phyloP scores from a whole-genome alignment of 495 filamentous ascomycete genomes.

The Niebla homalea region DNA sequence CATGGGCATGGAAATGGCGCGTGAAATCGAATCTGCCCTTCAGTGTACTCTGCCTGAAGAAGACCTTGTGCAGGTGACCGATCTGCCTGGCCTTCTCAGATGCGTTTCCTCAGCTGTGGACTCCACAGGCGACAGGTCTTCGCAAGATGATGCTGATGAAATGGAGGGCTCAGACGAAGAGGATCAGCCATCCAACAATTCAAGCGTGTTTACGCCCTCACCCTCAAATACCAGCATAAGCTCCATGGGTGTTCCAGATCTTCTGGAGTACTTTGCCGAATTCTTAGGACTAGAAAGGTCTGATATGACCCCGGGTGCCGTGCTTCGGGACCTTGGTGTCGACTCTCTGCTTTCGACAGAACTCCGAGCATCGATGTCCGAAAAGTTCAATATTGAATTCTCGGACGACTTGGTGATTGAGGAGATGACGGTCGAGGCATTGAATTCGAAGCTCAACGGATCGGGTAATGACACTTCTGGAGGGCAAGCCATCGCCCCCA shows the following conservation, averaged over 20 bases:
- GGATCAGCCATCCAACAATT: not conserved
- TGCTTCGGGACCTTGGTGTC: conserved; percentile 6
- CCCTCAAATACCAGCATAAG: too few species aligned
- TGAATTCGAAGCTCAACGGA: not conserved
- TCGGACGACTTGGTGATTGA: not conserved
- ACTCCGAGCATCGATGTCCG: conserved; percentile 2
- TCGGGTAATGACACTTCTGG: not conserved
- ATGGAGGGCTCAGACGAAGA: not conserved
- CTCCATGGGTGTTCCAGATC: too few species aligned
- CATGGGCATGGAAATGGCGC: conserved; percentile 40
- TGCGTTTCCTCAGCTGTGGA: not conserved
- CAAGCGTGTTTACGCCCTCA: too few species aligned
- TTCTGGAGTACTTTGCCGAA: not conserved
- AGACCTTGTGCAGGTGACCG: conserved; percentile 26
- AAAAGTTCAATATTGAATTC: not conserved
- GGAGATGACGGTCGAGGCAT: conserved; percentile 1
- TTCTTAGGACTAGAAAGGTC: not conserved
- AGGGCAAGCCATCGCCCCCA: not conserved
- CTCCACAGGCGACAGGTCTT: not conserved
- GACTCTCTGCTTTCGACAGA: conserved; percentile 14
- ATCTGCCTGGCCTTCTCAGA: conserved; percentile 12
- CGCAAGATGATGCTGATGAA: not conserved
- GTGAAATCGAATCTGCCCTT: conserved; percentile 34
- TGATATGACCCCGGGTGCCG: not conserved
- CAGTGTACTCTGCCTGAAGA: conserved; percentile 24